These are phyloP conservation scores for Trichoderma simmonsii DNA, from an alignment of 2,329 filamentous ascomycete species.

Conservation along the genomic window DNA sequence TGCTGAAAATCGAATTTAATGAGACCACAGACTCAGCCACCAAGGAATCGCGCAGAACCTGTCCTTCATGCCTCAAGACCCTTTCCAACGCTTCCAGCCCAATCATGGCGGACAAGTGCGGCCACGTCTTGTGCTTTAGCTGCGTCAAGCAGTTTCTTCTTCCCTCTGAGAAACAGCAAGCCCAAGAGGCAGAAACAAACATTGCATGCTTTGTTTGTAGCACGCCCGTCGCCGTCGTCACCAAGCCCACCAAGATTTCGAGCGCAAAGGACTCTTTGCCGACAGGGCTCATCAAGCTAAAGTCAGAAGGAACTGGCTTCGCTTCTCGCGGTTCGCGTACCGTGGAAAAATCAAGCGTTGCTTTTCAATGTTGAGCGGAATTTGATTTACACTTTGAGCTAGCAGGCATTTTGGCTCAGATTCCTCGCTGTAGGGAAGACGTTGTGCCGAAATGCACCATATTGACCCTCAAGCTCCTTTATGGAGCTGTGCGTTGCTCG, in stretches of 20 bases:
- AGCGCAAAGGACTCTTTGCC: slow-evolving; percentile 54
- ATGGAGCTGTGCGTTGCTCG: background rate
- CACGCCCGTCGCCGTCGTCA: slow-evolving; percentile 67
- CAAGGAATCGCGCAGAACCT: slow-evolving; percentile 50
- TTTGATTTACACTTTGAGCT: background rate
- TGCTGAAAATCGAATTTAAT: slow-evolving; percentile 74
- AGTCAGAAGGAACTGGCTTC: slow-evolving; percentile 87
- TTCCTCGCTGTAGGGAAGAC: background rate
- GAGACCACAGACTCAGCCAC: slow-evolving; percentile 57
- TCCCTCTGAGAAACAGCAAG: slow-evolving; percentile 43
- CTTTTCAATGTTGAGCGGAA: slow-evolving; percentile 68
- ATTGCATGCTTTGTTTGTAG: slow-evolving; percentile 81
- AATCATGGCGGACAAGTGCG: slow-evolving; percentile 80
- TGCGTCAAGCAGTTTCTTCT: slow-evolving; percentile 83
- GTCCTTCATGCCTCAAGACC: slow-evolving; percentile 80
- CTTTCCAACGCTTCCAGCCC: slow-evolving; percentile 81
- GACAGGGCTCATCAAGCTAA: slow-evolving; percentile 74
- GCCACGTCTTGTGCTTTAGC: slow-evolving; percentile 83
- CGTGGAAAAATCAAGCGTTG: slow-evolving; percentile 74
- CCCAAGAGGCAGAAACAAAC: slow-evolving; percentile 45
- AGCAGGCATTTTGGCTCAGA: background rate
- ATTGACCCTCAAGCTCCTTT: background rate
- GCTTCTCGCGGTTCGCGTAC: slow-evolving; percentile 81
- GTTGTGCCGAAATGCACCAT: background rate
- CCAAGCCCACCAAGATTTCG: slow-evolving; percentile 41